Evolutionary conservation across 2,329 filamentous ascomycete species (phyloP).

Genomic region (Akanthomyces dipterigenus): DNA sequence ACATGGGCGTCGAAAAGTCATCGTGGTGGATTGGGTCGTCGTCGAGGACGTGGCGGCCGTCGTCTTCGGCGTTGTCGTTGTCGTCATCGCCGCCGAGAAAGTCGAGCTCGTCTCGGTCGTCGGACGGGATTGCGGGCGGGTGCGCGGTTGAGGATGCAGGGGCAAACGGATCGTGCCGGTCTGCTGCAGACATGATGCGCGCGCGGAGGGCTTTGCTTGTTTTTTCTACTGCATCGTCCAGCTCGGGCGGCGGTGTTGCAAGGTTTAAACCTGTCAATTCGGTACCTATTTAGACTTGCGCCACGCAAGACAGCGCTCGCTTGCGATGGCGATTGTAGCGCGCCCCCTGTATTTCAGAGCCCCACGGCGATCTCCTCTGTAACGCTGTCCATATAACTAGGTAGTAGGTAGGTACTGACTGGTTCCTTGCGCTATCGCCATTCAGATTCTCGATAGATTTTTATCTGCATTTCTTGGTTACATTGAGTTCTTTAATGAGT

Average conservation of each 20-base stretch:
- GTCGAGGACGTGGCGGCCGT: conserved; percentile 34
- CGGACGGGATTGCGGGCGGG: conserved; percentile 22
- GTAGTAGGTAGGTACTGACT: too few relatives aligned
- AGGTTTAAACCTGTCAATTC: background rate
- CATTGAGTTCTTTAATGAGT: too few relatives aligned
- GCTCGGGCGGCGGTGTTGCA: conserved; percentile 13
- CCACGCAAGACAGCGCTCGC: background rate
- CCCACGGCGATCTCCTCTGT: background rate
- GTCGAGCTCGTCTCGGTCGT: conserved; percentile 42
- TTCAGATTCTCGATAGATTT: too few relatives aligned
- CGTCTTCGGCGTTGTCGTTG: conserved; percentile 25
- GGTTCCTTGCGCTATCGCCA: background rate
- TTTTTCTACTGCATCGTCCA: conserved; percentile 28
- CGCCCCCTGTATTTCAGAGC: background rate
- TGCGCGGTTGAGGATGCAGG: conserved; percentile 31
- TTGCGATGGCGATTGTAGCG: conserved; percentile 2
- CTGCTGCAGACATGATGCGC: conserved; percentile 35
- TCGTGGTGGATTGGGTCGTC: conserved; percentile 48
- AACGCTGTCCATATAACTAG: background rate
- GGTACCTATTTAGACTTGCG: background rate
- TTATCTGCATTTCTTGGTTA: too few relatives aligned
- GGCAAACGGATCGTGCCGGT: conserved; percentile 27
- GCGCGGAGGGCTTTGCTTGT: background rate
- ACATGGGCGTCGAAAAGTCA: conserved; percentile 46
- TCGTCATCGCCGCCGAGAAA: conserved; percentile 33